Evolutionary conservation across 768 basidiomycete genomes (phyloP).

Genomic region (Tulasnella sp.): DNA sequence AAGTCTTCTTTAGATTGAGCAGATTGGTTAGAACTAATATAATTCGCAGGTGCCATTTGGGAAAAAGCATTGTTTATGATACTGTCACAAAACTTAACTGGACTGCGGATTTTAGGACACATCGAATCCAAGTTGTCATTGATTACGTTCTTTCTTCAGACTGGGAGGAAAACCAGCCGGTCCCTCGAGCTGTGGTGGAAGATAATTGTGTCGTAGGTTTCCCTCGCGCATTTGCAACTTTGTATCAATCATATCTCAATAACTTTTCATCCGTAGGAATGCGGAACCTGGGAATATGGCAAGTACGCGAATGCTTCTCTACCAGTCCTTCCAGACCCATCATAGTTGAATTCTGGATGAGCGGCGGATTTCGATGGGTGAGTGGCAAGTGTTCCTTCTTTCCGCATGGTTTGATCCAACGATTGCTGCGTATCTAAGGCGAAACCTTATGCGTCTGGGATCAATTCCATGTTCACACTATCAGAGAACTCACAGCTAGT

Average conservation of each 20-base stretch:
- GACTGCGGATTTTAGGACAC: conserved; percentile 65
- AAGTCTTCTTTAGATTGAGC: neutral
- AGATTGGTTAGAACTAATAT: neutral
- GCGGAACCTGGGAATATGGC: conserved; percentile 14
- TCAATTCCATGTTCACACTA: no score
- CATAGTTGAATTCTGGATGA: no score
- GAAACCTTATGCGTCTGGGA: no score
- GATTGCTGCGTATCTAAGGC: no score
- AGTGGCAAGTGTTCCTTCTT: no score
- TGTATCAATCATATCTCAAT: neutral
- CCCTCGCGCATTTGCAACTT: neutral
- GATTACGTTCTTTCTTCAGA: conserved; percentile 53
- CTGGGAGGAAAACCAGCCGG: conserved; percentile 42
- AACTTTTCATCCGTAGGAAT: conserved; percentile 1
- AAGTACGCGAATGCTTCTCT: conserved; percentile 11
- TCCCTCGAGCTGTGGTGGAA: conserved; percentile 41
- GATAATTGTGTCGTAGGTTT: conserved; percentile 47
- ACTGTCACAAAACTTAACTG: conserved; percentile 59
- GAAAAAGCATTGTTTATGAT: conserved; percentile 74
- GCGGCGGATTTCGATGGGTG: no score
- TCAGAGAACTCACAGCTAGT: no score
- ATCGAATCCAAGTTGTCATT: conserved; percentile 54
- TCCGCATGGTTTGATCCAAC: no score
- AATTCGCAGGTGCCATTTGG: conserved; percentile 55
- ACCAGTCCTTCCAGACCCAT: no score